Conservation (phyloP, 140 eudicot genomes). For the Flaveria floridana region DNA sequence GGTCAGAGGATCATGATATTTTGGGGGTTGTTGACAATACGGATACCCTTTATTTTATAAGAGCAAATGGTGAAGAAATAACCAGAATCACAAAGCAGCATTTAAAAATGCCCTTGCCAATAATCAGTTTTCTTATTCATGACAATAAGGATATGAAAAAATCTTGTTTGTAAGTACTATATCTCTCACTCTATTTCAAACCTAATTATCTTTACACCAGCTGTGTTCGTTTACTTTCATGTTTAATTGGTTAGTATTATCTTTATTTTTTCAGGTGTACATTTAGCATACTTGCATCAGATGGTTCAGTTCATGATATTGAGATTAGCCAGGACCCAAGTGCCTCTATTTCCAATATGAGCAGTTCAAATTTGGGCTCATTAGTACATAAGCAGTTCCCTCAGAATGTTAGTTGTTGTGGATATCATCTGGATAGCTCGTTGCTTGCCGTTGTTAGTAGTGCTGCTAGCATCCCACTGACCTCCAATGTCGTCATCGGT, state of each 20-base stretch:
- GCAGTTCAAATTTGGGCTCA: constrained; percentile 40
- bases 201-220: background rate
- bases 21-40: constrained; percentile 74
- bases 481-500: constrained; percentile 46
- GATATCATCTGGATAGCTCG: constrained; percentile 50
- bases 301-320: constrained; percentile 70
- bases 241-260: constrained; percentile 17
- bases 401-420: constrained; percentile 62
- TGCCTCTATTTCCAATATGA: constrained; percentile 55
- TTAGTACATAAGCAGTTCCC: constrained; percentile 51
- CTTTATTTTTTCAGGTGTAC: constrained; percentile 59
- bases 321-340: constrained; percentile 86
- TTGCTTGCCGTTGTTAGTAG: constrained; percentile 69
- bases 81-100: constrained; percentile 63
- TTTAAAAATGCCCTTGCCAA: constrained; percentile 59
- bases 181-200: constrained; percentile 8
- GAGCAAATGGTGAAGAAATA: constrained; percentile 85
- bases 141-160: constrained; percentile 45
- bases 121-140: constrained; percentile 58
- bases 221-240: constrained; percentile 17
- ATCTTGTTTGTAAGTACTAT: constrained; percentile 64
- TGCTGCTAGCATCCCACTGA: constrained; percentile 42
- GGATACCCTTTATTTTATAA: constrained; percentile 66
- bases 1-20: constrained; percentile 93
- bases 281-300: constrained; percentile 77